Evolutionary conservation across 306 rosid genomes (phyloP).

Genomic region (Benincasa hispida): DNA sequence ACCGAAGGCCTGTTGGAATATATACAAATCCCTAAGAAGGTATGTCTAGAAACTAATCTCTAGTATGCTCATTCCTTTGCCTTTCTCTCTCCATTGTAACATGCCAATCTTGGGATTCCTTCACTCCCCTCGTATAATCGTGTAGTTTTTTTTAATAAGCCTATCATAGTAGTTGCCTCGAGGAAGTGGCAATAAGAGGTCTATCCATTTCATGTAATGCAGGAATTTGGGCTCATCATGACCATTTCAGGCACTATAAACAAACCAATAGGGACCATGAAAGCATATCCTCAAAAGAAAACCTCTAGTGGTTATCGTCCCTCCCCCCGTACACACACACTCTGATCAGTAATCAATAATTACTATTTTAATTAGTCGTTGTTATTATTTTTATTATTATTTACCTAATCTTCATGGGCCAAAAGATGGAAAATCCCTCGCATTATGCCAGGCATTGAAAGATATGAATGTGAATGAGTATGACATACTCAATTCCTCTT

Average conservation of each 20-base stretch:
- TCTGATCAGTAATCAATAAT: not conserved
- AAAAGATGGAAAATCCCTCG: not conserved
- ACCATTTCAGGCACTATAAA: constrained; percentile 15
- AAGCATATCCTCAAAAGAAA: constrained; percentile 19
- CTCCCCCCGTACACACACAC: not conserved
- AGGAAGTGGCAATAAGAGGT: constrained; percentile 11
- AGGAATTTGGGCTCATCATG: constrained; percentile 29
- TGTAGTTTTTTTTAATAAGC: constrained; percentile 20
- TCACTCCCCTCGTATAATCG: constrained; percentile 30
- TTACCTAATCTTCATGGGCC: not conserved
- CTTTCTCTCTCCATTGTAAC: constrained; percentile 63
- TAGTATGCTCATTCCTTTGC: constrained; percentile 21
- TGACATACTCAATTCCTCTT: not conserved
- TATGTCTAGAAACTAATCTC: constrained; percentile 37
- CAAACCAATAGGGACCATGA: constrained; percentile 1
- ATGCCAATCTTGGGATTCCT: constrained; percentile 91
- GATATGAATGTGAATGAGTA: not conserved
- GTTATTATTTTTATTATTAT: not conserved
- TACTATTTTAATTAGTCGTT: not conserved
- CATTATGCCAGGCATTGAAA: not conserved
- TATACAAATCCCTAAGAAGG: constrained; percentile 69
- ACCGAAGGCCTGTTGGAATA: constrained; percentile 27
- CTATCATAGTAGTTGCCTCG: constrained; percentile 19
- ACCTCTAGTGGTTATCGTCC: constrained; percentile 40
- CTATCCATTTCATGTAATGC: constrained; percentile 17